Base-by-base conservation (phyloP, 2,329 filamentous ascomycete genomes). In the Herpomyces periplanetae region DNA sequence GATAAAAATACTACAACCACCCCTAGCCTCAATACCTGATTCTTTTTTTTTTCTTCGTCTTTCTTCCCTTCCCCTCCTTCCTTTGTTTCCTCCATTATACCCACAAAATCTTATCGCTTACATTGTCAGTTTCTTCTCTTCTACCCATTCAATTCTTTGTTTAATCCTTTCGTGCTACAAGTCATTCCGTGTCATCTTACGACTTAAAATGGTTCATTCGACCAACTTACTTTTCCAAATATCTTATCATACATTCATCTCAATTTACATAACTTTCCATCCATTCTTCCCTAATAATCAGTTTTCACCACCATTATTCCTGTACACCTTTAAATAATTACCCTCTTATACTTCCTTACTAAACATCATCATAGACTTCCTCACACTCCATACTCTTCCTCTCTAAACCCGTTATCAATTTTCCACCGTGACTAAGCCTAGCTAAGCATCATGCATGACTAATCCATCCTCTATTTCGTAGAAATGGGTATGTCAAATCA, bases 231-330 rank as follows among this genome's bases (percentile, higher is more conserved):
- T 16, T 31, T 26, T 16, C 28, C 26, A 5, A 25, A 28, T 13
- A 25, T 26, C 9, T 24, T 31, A 18, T 31, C 29, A 3, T 31
- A 25, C 19, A 41, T 15, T 44, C 41, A 3, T 46, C 44, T 34
- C 33, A 44, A 26, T 29, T 44, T 28, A 42, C 36, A 27, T 47
- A 43, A 25, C 45, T 31, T 19, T 43, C 40, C 35, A 39, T 39
- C 19, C 33, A 34, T 15, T 34, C 36, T 42, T 43, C 19, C 12
- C 23, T 25, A 11, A 22, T 17, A 22, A 22, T 18, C 17, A 23
- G 21, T 22, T 23, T 24, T 17, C 22, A 24, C 10, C 19, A 23
- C 21, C 22, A 8, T 8, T 19, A 9, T 11, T 11, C 11, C 13
- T 24, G 6, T 19, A 8, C 2, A 24, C 13, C 18, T 22, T 20